phyloP scores from a whole-genome alignment of 495 filamentous ascomycete species.

The Penicillium roqueforti region DNA sequence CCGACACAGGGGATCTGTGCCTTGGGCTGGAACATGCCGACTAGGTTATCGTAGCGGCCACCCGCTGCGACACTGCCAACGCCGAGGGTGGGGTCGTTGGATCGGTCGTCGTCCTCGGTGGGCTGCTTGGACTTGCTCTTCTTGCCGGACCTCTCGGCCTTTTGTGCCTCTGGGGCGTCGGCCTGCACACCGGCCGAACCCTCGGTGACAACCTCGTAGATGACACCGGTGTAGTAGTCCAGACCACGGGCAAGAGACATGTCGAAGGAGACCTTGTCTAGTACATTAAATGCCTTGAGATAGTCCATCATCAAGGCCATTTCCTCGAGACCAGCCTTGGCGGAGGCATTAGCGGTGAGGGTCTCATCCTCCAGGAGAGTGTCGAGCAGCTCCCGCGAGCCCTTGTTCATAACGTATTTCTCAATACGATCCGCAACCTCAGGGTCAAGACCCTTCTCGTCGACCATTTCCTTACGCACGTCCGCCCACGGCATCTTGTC shows the following conservation, averaged over 20 bases:
- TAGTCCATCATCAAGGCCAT: constrained; percentile 80
- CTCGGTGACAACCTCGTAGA: constrained; percentile 88
- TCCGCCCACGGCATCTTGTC: constrained; percentile 91
- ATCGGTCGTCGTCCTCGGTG: constrained; percentile 72
- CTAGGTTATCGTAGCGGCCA: constrained; percentile 88
- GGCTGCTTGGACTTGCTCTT: constrained; percentile 55
- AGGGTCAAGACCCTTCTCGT: constrained; percentile 76
- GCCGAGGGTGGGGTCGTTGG: constrained; percentile 74
- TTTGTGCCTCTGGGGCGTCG: constrained; percentile 43
- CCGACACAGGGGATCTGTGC: constrained; percentile 86
- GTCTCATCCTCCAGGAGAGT: constrained; percentile 58
- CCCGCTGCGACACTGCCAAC: constrained; percentile 87
- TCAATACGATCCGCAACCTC: constrained; percentile 82
- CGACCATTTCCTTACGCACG: constrained; percentile 86
- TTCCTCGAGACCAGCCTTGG: constrained; percentile 74
- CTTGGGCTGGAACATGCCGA: constrained; percentile 87
- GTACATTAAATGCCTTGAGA: constrained; percentile 67
- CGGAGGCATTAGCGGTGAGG: constrained; percentile 61
- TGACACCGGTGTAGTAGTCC: constrained; percentile 93
- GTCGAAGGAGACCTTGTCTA: constrained; percentile 73
- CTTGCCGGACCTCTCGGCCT: constrained; percentile 52
- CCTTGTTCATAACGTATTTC: constrained; percentile 68
- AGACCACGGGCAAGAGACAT: constrained; percentile 79
- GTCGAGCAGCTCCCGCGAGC: constrained; percentile 63
- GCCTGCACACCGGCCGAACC: constrained; percentile 58